Evolutionary conservation across 2,329 filamentous ascomycete genomes (phyloP).

Genomic region (Claviceps cyperi): DNA sequence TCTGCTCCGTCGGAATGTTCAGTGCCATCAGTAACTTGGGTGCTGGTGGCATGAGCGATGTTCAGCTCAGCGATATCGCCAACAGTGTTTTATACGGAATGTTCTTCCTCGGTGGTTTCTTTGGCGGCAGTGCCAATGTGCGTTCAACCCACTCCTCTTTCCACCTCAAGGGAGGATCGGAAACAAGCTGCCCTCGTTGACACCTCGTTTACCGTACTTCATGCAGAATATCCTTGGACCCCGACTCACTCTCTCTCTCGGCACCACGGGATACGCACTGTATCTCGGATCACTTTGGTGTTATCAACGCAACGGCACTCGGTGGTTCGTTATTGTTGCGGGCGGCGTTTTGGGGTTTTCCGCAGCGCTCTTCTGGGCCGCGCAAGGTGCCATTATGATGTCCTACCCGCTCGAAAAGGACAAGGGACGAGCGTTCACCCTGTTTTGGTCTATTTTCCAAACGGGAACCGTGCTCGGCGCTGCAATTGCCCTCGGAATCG

Average conservation of each 20-base stretch:
- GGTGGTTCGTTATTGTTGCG: conserved; percentile 38
- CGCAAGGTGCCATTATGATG: conserved; percentile 79
- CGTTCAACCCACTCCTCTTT: not conserved
- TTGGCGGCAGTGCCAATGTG: conserved; percentile 5
- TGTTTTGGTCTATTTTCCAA: conserved; percentile 95
- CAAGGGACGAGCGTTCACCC: conserved; percentile 78
- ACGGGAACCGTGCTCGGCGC: conserved; percentile 69
- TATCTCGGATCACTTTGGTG: conserved; percentile 6
- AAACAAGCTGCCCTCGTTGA: not conserved
- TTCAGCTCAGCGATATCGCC: conserved; percentile 20
- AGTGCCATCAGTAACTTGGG: conserved; percentile 49
- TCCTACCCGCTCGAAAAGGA: conserved; percentile 66
- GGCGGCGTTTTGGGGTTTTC: conserved; percentile 63
- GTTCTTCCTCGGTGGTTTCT: conserved; percentile 5
- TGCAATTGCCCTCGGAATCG: conserved; percentile 14
- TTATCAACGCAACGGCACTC: conserved; percentile 3
- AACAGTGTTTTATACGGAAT: conserved; percentile 27
- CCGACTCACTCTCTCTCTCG: conserved; percentile 3
- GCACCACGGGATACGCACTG: conserved; percentile 3
- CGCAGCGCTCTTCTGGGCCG: conserved; percentile 67
- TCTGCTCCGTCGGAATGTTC: conserved; percentile 40
- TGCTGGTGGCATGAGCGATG: conserved; percentile 28
- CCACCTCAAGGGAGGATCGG: not conserved
- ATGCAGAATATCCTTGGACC: conserved; percentile 3
- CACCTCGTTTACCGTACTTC: not conserved